Conservation (phyloP, 768 basidiomycete genomes). For the Tricholoma matsutake region DNA sequence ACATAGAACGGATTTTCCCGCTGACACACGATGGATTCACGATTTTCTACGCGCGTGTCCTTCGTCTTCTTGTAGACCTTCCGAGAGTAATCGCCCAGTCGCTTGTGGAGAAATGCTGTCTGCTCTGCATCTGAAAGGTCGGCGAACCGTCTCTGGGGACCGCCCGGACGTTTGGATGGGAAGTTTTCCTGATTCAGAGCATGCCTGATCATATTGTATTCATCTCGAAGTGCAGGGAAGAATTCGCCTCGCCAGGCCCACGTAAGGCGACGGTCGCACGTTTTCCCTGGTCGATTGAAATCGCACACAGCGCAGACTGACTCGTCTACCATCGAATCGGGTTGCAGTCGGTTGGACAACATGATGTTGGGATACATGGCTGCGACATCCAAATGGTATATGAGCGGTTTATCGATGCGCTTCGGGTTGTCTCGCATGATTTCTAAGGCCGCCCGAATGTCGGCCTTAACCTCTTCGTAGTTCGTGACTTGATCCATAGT, state of each 20-base stretch:
- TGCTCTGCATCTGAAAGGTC: constrained; percentile 87
- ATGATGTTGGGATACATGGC: constrained; percentile 99
- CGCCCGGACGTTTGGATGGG: constrained; percentile 73
- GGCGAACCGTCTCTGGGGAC: constrained; percentile 72
- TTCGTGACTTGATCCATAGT: constrained; percentile 85
- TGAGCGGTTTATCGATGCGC: constrained; percentile 88
- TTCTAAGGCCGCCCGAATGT: constrained; percentile 78
- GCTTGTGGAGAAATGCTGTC: constrained; percentile 90
- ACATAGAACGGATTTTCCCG: constrained; percentile 99
- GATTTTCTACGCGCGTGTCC: constrained; percentile 92
- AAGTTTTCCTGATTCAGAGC: constrained; percentile 94
- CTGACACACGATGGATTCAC: constrained; percentile 95
- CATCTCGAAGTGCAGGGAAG: constrained; percentile 95
- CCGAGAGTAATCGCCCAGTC: constrained; percentile 95
- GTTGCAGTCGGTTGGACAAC: constrained; percentile 98
- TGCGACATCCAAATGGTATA: constrained; percentile 98
- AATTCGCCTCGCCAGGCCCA: constrained; percentile 99
- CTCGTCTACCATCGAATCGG: constrained; percentile 97
- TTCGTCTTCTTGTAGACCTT: constrained; percentile 99
- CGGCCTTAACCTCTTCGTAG: constrained; percentile 86
- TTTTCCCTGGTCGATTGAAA: constrained; percentile 94
- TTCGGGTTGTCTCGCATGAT: constrained; percentile 88
- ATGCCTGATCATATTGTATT: constrained; percentile 98
- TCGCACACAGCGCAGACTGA: constrained; percentile 97
- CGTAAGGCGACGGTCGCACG: constrained; percentile 87